Base-by-base conservation (phyloP, 768 basidiomycete genomes). In the Calocybe cyanea region DNA sequence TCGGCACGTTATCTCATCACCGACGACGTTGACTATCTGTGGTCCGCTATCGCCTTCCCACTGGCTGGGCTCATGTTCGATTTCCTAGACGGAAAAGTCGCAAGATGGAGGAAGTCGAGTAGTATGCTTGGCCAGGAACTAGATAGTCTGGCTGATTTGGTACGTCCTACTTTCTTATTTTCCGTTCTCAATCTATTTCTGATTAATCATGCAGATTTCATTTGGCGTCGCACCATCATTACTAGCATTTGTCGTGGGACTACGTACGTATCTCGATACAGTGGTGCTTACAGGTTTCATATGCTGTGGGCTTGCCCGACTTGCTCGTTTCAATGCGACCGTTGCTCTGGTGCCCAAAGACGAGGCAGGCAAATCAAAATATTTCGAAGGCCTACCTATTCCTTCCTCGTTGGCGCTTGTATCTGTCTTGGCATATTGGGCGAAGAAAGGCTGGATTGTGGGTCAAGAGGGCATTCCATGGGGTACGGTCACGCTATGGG, bases 161-260 rank as follows among this genome's bases (percentile, higher is more conserved):
- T 93, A 56, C 39, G 86, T 67, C 41, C 43, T 43, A 41, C 32
- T 49, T 42, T 44, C 21, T 15, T 24, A 32, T 15, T 7, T 38
- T 30, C 53, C 8, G 25, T 34, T 20, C 21, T 1, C 45, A 38
- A 13, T 50, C 47, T n/a, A n/a, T n/a, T n/a, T n/a, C 31, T 40
- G 41, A 32, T 17, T 42, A 51, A 35, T 40, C 24, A 49, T 9
- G 21, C 57, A 96, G 93, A 87, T 99, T 50, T 98, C 96, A 2
- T 99, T 99, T 60, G 96, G 96, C 41, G 92, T 98, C 41, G 94
- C 96, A 0, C 96, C 96, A 2, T 85, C 94, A n/a, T 74, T 98
- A 35, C 70, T 96, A 25, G 91, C 87, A 7, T 99, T 96, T 63
- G 82, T 80, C 39, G 76, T 97, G 43, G 96, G 96, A 44, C 78